A percentile compares a stretch with the other conserved stretches of the same genome.
Evolutionary conservation across 1,284 basidiomycete genomes (phyloP).

Genomic region (Salmacisia buchloeana): DNA sequence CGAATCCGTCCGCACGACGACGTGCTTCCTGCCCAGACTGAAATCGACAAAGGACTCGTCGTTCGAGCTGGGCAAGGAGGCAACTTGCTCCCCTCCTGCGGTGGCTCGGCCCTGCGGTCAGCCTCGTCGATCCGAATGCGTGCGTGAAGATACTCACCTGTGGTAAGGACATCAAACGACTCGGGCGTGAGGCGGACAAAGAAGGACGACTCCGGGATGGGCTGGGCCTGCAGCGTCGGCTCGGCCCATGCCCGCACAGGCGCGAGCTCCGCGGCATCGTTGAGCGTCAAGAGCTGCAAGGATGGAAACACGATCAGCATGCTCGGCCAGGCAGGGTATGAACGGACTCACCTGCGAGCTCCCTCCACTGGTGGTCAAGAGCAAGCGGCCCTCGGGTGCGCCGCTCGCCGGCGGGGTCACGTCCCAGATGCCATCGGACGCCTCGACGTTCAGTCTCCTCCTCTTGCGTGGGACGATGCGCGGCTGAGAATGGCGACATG

Average conservation of each 20-base stretch:
- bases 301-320: too few relatives aligned
- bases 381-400: background rate
- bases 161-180: background rate
- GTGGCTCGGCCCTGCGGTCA: background rate
- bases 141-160: background rate
- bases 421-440: conserved; percentile 6
- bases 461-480: background rate
- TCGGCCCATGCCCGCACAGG: background rate
- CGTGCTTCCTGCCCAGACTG: background rate
- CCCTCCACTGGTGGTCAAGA: conserved; percentile 4
- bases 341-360: background rate
- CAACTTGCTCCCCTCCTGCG: background rate
- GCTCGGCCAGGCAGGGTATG: too few relatives aligned
- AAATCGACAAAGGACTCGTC: conserved; percentile 6
- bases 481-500: background rate
- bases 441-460: conserved; percentile 2
- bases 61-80: background rate
- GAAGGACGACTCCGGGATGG: background rate
- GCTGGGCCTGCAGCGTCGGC: background rate
- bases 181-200: conserved; percentile 3
- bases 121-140: background rate
- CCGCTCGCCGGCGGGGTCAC: background rate
- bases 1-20: background rate
- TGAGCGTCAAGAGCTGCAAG: background rate
- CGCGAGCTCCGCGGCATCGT: background rate